Percentiles rank a stretch among this genome's conserved stretches.
Conservation (phyloP, 768 basidiomycete genomes). For the Dacryopinax primogenitus region DNA sequence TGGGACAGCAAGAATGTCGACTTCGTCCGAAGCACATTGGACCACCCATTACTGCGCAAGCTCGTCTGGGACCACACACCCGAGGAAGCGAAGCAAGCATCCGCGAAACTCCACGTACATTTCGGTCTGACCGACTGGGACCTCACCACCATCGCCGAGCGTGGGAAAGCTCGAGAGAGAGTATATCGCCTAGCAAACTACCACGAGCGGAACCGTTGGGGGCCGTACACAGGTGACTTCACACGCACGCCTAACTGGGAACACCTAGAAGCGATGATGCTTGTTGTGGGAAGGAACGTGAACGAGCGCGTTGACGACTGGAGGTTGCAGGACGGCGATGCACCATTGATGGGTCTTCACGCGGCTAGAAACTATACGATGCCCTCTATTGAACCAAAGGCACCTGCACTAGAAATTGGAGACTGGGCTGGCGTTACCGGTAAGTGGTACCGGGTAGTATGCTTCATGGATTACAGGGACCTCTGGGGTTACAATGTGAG, state of each 20-base stretch:
- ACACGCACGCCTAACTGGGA: conserved; percentile 43
- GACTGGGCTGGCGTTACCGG: conserved; percentile 73
- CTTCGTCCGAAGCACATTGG: not conserved
- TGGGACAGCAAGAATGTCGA: not conserved
- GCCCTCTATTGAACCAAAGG: conserved; percentile 20
- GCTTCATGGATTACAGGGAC: conserved; percentile 60
- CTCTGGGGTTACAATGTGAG: conserved; percentile 16
- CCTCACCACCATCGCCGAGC: not conserved
- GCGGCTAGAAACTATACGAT: conserved; percentile 28
- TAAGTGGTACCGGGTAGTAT: conserved; percentile 60
- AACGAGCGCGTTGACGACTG: conserved; percentile 30
- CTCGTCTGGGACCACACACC: not conserved
- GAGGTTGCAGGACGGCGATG: conserved; percentile 26
- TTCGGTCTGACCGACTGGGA: conserved; percentile 10
- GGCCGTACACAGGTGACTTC: conserved; percentile 37
- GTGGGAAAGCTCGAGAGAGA: conserved; percentile 35
- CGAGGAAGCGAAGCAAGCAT: not conserved
- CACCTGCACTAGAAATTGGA: not conserved
- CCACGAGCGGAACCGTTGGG: conserved; percentile 38
- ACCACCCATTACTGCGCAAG: not conserved
- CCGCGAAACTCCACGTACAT: conserved; percentile 12
- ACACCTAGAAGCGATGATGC: conserved; percentile 47
- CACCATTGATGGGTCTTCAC: conserved; percentile 41
- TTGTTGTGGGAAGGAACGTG: conserved; percentile 42
- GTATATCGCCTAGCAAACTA: conserved; percentile 59